Percentiles rank a stretch among this genome's conserved stretches.
These are phyloP conservation scores for Paramyrothecium sp. DNA, from an alignment of 2,329 filamentous ascomycete species.

Conservation along the genomic window DNA sequence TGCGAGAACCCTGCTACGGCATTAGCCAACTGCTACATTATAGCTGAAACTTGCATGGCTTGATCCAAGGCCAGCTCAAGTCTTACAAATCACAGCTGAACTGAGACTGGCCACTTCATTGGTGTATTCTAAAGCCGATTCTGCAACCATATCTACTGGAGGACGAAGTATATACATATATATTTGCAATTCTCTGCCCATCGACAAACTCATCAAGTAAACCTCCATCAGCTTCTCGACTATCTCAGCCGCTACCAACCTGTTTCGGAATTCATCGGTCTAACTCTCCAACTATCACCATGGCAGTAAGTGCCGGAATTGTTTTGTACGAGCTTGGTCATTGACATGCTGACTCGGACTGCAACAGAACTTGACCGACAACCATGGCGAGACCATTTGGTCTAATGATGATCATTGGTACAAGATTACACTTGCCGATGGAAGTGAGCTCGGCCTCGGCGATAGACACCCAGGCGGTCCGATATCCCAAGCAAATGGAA, in stretches of 20 bases:
- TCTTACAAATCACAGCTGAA: neutral
- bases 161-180: neutral
- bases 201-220: neutral
- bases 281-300: neutral
- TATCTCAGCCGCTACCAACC: too few species aligned
- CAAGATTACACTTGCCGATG: conserved; percentile 2
- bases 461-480: neutral
- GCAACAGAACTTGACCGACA: conserved; percentile 4
- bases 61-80: neutral
- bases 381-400: neutral
- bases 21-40: neutral
- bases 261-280: neutral
- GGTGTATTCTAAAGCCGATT: neutral
- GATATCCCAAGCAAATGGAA: neutral
- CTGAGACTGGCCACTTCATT: neutral
- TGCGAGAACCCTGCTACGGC: neutral
- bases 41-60: neutral
- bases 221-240: neutral
- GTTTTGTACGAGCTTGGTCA: neutral
- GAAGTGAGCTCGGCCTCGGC: conserved; percentile 1
- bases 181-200: neutral
- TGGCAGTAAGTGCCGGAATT: neutral
- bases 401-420: conserved; percentile 1
- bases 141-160: neutral
- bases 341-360: neutral